Evolutionary conservation across 148 eudicot genomes (phyloP).

Genomic region (Vaccinium macrocarpon): DNA sequence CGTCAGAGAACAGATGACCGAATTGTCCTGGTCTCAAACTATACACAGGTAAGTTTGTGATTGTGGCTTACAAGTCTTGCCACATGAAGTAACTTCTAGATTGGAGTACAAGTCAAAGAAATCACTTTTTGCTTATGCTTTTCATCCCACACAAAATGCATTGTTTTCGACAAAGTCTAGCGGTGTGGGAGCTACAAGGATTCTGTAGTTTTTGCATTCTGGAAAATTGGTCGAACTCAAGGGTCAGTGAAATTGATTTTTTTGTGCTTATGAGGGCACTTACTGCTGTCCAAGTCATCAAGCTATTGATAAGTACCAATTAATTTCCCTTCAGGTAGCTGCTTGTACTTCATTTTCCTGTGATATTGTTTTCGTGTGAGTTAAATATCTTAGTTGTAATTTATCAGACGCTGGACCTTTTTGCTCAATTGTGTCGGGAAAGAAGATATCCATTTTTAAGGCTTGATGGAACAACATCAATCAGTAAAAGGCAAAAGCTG

Average conservation of each 20-base stretch:
- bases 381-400: background rate
- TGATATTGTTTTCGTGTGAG: too few species aligned
- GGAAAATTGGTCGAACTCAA: background rate
- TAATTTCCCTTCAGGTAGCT: too few species aligned
- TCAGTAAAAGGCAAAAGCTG: slow-evolving; percentile 91
- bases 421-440: slow-evolving; percentile 97
- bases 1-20: slow-evolving; percentile 95
- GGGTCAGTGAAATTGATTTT: background rate
- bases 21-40: slow-evolving; percentile 95
- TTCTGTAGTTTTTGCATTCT: background rate
- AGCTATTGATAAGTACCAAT: background rate
- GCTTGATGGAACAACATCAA: slow-evolving; percentile 90
- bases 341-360: too few species aligned
- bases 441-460: slow-evolving; percentile 92
- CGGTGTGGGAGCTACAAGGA: background rate
- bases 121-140: background rate
- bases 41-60: slow-evolving; percentile 70
- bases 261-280: background rate
- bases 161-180: background rate
- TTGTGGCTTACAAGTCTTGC: slow-evolving; percentile 2
- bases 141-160: background rate
- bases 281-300: background rate
- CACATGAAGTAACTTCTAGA: background rate
- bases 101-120: background rate
- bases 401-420: slow-evolving; percentile 89